These are phyloP conservation scores for Eutypella sp. DNA, from an alignment of 2,329 filamentous ascomycete species.

Conservation along the genomic window DNA sequence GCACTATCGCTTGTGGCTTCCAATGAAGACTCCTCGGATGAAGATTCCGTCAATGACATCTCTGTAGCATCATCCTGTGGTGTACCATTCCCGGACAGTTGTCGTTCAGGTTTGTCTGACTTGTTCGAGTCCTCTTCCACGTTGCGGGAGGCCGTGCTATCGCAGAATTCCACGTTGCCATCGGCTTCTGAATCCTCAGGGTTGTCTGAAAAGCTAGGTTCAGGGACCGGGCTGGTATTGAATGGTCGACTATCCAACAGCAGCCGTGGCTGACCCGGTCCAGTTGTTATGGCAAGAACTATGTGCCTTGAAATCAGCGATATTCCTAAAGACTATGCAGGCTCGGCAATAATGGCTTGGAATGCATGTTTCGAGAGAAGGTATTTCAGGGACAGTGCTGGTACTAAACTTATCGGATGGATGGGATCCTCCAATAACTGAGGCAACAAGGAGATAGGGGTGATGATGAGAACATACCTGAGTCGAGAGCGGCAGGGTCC, in stretches of 20 bases:
- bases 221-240: conserved; percentile 3
- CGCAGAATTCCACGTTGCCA: conserved; percentile 16
- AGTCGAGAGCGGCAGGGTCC: conserved; percentile 23
- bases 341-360: no score
- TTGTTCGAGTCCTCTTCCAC: conserved; percentile 1
- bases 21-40: no score
- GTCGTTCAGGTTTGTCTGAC: conserved; percentile 2
- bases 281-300: background rate
- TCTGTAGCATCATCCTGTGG: conserved; percentile 24
- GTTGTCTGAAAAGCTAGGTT: background rate
- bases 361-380: no score
- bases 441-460: no score
- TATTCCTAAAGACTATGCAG: no score
- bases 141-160: conserved; percentile 12
- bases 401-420: background rate
- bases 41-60: conserved; percentile 7
- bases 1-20: conserved; percentile 18
- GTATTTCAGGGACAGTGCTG: no score
- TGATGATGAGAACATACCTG: conserved; percentile 27
- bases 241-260: background rate
- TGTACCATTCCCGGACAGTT: conserved; percentile 32
- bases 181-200: conserved; percentile 1
- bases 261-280: background rate
- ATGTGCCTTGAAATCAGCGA: background rate
- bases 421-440: background rate